A percentile compares a stretch with the other conserved stretches of the same genome.
phyloP scores from a whole-genome alignment of 2,329 filamentous ascomycete species.

The Ascosphaera pollenicola region DNA sequence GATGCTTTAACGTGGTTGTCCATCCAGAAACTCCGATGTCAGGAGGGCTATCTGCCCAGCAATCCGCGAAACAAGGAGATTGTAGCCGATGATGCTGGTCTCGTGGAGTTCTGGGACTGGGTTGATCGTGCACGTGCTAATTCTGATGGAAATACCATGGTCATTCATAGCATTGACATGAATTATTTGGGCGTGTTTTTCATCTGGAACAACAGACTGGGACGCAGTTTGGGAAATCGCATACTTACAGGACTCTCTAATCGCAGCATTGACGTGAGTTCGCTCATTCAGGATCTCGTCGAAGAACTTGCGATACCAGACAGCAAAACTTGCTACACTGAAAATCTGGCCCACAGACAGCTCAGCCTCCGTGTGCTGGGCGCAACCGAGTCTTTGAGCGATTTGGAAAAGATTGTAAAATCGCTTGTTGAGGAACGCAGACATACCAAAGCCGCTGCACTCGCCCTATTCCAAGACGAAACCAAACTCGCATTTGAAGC shows the following conservation, averaged over 20 bases:
- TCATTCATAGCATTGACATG: constrained; percentile 32
- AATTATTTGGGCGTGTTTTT: constrained; percentile 37
- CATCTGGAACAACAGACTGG: constrained; percentile 35
- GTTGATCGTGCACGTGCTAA: constrained; percentile 24
- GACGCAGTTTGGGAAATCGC: constrained; percentile 15
- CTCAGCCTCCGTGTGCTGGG: constrained; percentile 38
- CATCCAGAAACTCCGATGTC: constrained; percentile 26
- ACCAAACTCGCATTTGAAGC: constrained; percentile 34
- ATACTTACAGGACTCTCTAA: constrained; percentile 10
- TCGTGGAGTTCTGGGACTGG: constrained; percentile 37
- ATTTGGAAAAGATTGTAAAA: constrained; percentile 27
- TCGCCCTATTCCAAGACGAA: constrained; percentile 38
- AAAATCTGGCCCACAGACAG: constrained; percentile 32
- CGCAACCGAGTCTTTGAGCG: constrained; percentile 29
- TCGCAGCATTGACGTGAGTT: constrained; percentile 10
- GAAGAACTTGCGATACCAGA: constrained; percentile 28
- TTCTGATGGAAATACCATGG: constrained; percentile 29
- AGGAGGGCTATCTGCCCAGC: constrained; percentile 32
- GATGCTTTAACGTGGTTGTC: constrained; percentile 20
- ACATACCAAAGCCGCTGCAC: constrained; percentile 39
- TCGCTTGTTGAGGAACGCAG: constrained; percentile 30
- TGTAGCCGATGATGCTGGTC: constrained; percentile 30
- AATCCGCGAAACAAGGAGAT: constrained; percentile 32
- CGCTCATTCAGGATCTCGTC: constrained; percentile 28
- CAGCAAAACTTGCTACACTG: constrained; percentile 28